A percentile compares a stretch with the other conserved stretches of the same genome.
These are phyloP conservation scores for Alternaria sp. DNA, from an alignment of 2,329 filamentous ascomycete genomes.

Conservation along the genomic window DNA sequence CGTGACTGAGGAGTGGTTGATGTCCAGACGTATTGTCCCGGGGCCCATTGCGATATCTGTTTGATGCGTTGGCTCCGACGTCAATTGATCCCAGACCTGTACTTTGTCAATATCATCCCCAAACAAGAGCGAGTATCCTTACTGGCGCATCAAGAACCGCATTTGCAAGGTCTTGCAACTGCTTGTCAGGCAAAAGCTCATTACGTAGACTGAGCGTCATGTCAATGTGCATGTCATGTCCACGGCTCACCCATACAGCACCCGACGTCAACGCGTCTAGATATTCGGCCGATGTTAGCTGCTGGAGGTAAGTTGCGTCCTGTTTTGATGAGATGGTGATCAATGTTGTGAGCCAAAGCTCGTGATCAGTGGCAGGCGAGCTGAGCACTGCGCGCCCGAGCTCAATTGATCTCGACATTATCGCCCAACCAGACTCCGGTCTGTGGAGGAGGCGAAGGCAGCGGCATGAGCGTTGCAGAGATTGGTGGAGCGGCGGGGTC, in stretches of 20 bases:
- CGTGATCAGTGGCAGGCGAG: slow-evolving; percentile 27
- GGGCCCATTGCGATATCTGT: neutral
- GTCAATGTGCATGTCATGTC: slow-evolving; percentile 40
- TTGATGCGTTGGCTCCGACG: slow-evolving; percentile 30
- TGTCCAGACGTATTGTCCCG: slow-evolving; percentile 27
- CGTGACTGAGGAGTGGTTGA: slow-evolving; percentile 21
- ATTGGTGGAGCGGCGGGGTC: neutral
- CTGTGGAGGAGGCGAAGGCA: neutral
- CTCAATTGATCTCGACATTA: slow-evolving; percentile 38
- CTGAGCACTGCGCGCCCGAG: slow-evolving; percentile 44
- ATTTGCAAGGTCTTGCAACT: slow-evolving; percentile 27
- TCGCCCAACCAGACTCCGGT: slow-evolving; percentile 3
- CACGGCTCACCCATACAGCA: slow-evolving; percentile 42
- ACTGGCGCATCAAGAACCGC: slow-evolving; percentile 39
- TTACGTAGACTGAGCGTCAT: slow-evolving; percentile 33
- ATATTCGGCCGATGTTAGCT: slow-evolving; percentile 18
- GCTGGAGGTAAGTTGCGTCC: slow-evolving; percentile 29
- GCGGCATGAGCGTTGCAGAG: slow-evolving; percentile 1
- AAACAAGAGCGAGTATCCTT: slow-evolving; percentile 1
- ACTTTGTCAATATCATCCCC: neutral
- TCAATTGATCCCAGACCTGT: slow-evolving; percentile 46
- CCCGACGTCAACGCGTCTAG: slow-evolving; percentile 32
- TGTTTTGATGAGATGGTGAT: slow-evolving; percentile 43
- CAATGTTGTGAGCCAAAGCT: slow-evolving; percentile 47
- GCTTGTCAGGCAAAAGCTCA: slow-evolving; percentile 25